These are phyloP conservation scores for Mentha longifolia DNA, from an alignment of 257 asterid species.

Conservation along the genomic window DNA sequence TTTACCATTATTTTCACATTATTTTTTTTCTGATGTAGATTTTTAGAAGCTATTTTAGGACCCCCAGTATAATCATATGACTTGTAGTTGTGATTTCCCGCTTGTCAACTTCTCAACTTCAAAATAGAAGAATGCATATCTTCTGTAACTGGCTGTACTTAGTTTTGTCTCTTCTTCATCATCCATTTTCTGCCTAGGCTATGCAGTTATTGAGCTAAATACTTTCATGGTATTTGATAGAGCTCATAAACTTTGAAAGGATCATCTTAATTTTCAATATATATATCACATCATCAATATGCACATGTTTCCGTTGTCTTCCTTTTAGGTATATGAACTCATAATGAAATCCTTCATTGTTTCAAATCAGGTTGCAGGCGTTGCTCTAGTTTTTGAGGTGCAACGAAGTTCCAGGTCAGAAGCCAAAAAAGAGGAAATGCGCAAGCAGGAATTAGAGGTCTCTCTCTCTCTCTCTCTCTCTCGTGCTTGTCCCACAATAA, in stretches of 20 bases:
- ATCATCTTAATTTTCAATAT: neutral
- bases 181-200: neutral
- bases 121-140: too few relatives aligned
- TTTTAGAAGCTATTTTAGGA: too few relatives aligned
- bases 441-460: slow-evolving; percentile 73
- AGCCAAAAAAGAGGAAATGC: slow-evolving; percentile 84
- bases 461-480: neutral
- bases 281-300: neutral
- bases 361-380: slow-evolving; percentile 71
- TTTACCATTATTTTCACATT: too few relatives aligned
- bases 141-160: too few relatives aligned
- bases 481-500: neutral
- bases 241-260: neutral
- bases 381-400: slow-evolving; percentile 72
- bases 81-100: too few relatives aligned
- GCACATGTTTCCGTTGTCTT: neutral
- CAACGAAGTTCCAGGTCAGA: slow-evolving; percentile 84
- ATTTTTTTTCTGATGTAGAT: too few relatives aligned
- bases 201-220: neutral
- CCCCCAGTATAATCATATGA: too few relatives aligned
- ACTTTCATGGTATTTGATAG: neutral
- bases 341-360: slow-evolving; percentile 2
- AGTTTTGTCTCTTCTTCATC: neutral
- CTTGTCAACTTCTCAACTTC: too few relatives aligned
- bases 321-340: slow-evolving; percentile 9